Evolutionary conservation across 1,139 yeast genomes (phyloP), one percentile per base, ranked within the genome.

Genomic region (Yamadazyma oceani): DNA sequence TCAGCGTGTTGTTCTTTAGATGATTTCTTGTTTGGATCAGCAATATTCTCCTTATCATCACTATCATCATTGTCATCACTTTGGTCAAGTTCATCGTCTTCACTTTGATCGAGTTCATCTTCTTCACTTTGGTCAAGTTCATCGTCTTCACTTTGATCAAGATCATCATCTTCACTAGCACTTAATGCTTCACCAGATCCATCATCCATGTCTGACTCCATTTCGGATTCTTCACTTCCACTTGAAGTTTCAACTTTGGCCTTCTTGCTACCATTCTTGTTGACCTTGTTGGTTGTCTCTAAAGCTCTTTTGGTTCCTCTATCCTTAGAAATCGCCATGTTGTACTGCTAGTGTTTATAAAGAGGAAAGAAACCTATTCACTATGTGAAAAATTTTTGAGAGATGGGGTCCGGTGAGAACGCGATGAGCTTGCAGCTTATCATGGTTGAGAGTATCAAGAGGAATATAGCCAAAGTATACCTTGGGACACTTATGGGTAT

Each of bases 1-100:
- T 88, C 96, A 12, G 82, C 82, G 54, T 87, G 95, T 51, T 82
- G 82, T 58, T 83, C 89, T 38, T 72, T 77, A 1, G 87, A 76
- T 2, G 80, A 43, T 48, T 76, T 74, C 56, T 74, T 73, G 47
- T 66, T 63, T 23, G 72, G 71, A 43, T 67, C 73, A 23, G 48
- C 58, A n/a, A 44, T 38, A 10, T 45, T 48, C 4, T 41, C 36
- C 14, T 40, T 38, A 2, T 40, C 51, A 2, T 39, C 49, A 3
- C 43, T 50, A 5, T 50, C 52, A 4, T 44, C 50, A 6, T 44
- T 47, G 13, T 41, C 46, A 7, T 48, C 55, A 4, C 44, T 52
- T 3, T 50, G 55, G 1, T 38, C 52, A 1, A 43, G 44, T 2
- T 49, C 60, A 4, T 48, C 53, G 5, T 49, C 55, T 12, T 47